Percentiles rank a stretch among this genome's conserved stretches.
Conservation (phyloP, 2,329 filamentous ascomycete genomes). For the Penicillium paneum region DNA sequence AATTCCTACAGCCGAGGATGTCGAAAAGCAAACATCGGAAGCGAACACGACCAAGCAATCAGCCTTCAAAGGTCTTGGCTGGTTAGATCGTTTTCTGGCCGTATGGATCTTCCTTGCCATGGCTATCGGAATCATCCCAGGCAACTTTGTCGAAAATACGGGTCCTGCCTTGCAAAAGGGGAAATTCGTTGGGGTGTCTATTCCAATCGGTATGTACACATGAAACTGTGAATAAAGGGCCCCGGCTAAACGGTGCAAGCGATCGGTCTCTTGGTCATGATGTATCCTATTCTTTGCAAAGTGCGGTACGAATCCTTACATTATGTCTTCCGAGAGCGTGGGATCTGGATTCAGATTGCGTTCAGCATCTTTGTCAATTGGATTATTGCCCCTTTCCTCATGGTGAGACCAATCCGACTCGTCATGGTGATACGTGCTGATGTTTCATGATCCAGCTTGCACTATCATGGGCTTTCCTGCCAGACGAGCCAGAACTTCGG, state of each 20-base stretch:
- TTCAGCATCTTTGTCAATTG: slow-evolving; percentile 79
- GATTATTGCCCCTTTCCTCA: slow-evolving; percentile 77
- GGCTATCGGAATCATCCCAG: slow-evolving; percentile 69
- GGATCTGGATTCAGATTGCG: slow-evolving; percentile 73
- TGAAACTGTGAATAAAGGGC: too few species aligned
- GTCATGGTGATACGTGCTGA: too few species aligned
- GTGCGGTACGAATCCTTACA: slow-evolving; percentile 75
- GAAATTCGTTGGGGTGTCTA: slow-evolving; percentile 67
- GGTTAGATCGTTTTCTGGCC: slow-evolving; percentile 58
- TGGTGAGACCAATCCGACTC: slow-evolving; percentile 52
- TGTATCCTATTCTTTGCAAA: slow-evolving; percentile 91
- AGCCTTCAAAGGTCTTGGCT: too few species aligned
- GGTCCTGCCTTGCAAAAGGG: slow-evolving; percentile 65
- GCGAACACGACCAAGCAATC: too few species aligned
- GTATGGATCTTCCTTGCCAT: slow-evolving; percentile 78
- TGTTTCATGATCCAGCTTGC: slow-evolving; percentile 31
- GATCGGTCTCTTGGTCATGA: slow-evolving; percentile 82
- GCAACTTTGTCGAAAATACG: slow-evolving; percentile 67
- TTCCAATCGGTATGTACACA: slow-evolving; percentile 58
- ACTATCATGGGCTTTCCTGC: slow-evolving; percentile 52
- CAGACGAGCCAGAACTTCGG: slow-evolving; percentile 49
- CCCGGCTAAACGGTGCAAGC: slow-evolving; percentile 47
- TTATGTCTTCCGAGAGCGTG: slow-evolving; percentile 57
- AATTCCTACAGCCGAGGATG: too few species aligned
- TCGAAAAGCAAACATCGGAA: too few species aligned